A percentile compares a stretch with the other conserved stretches of the same genome.
phyloP scores from a whole-genome alignment of 192 early-diverging fungal species.

The Coemansia sp. region DNA sequence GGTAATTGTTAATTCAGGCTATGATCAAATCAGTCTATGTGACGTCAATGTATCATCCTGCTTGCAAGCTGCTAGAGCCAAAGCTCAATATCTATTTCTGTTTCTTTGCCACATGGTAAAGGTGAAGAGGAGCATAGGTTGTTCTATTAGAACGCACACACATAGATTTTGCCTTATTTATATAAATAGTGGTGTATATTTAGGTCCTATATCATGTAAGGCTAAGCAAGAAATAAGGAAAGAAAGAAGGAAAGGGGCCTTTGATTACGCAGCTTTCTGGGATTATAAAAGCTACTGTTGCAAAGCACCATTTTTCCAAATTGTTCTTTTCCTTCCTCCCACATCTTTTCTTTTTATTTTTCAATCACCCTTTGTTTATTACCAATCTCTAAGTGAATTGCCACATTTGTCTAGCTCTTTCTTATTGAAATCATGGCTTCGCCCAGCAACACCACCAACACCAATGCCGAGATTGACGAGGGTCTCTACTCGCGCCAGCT shows the following conservation, averaged over 20 bases:
- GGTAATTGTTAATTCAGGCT: background rate
- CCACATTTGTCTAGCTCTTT: constrained; percentile 8
- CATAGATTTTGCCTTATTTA: no score
- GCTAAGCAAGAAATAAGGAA: no score
- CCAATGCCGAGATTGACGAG: constrained; percentile 78
- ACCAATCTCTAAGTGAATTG: background rate
- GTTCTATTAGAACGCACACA: no score
- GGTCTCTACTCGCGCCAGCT: constrained; percentile 97
- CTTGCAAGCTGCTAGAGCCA: no score
- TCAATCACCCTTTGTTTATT: background rate
- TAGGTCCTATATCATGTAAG: no score
- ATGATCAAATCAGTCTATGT: background rate
- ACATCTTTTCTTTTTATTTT: background rate
- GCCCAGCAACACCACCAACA: constrained; percentile 13
- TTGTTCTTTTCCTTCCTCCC: constrained; percentile 4
- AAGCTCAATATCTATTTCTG: no score
- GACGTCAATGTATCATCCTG: no score
- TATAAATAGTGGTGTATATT: no score
- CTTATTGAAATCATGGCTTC: constrained; percentile 5
- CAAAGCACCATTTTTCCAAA: background rate
- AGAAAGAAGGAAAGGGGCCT: no score
- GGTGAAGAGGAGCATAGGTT: no score
- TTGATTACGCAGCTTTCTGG: background rate
- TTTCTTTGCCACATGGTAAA: no score
- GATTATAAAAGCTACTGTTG: background rate